Base-by-base conservation (phyloP, 2,329 filamentous ascomycete genomes). In the Aspergillus hiratsukae region DNA sequence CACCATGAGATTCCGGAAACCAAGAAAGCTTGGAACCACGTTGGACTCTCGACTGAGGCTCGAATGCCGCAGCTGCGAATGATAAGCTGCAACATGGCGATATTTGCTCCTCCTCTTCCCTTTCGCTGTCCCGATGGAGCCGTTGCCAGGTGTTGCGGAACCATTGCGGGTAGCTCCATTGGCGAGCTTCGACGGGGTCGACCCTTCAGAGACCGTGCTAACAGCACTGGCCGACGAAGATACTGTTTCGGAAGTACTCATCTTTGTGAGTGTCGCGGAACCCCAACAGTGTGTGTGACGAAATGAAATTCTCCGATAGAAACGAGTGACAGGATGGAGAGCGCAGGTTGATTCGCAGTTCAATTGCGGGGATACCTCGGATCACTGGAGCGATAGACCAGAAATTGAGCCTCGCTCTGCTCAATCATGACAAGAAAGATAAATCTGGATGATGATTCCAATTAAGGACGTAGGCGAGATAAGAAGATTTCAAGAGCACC, bases 1-100 rank as follows among this genome's bases (percentile, higher is more conserved):
- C 41, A 96, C 89, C 90, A 97, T 96, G 61, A 99, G 82, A 71
- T 99, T 99, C 58, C 93, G 83, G 71, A 99, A 97, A 0, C 94
- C 94, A 17, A 96, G 77, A 70, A 97, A 97, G 72, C 90, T 96
- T 23, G 92, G 90, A 2, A 86, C 80, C 10, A 78, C 78, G 48
- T 83, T 76, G 1, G 90, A 84, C 71, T 97, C 94, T 67, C 92
- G 88, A 75, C 91, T 96, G 49, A 97, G 80, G 66, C 89, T 91
- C 25, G 93, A 96, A 7, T 88, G 85, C 57, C 85, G 84, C 40
- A 82, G 75, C 64, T 83, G 72, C 7, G 86, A 86, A 75, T 99
- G 94, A 37, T 95, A 86, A 31, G 92, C 92, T 57, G 89, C 90
- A 61, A 96, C 86, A 83, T 99, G 94, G 63, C 91, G 89, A 78